Conservation (phyloP, 2,329 filamentous ascomycete species). For the Bipolaris sorokiniana region DNA sequence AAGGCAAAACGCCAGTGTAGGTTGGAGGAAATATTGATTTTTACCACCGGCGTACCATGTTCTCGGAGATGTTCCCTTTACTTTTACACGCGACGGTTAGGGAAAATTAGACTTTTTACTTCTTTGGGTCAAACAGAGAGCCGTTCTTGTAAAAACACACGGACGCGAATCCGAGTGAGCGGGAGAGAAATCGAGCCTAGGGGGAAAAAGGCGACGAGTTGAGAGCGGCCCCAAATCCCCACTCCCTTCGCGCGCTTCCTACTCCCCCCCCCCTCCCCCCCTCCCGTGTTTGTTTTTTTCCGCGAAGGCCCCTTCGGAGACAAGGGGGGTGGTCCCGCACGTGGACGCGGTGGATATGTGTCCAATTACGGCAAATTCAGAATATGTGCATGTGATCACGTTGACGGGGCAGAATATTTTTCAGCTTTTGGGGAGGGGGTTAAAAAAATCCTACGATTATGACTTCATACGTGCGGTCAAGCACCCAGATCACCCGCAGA, state of each 20-base stretch:
- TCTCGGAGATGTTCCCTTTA: too few relatives aligned
- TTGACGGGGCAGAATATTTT: neutral
- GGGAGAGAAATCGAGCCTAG: neutral
- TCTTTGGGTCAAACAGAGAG: too few relatives aligned
- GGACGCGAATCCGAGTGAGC: neutral
- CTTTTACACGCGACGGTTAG: too few relatives aligned
- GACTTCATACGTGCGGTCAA: slow-evolving; percentile 22
- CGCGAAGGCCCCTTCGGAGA: neutral
- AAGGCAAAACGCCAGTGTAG: neutral
- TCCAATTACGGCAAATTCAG: neutral
- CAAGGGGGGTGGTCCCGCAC: neutral
- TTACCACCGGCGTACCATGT: neutral
- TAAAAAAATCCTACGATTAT: neutral
- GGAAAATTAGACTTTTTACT: too few relatives aligned
- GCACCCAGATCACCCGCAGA: slow-evolving; percentile 20
- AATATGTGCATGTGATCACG: neutral
- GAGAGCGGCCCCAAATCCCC: neutral
- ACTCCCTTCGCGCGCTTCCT: neutral
- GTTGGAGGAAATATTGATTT: neutral
- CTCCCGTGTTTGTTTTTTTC: neutral
- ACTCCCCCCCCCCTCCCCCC: neutral
- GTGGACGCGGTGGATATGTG: neutral
- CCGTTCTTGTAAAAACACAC: neutral
- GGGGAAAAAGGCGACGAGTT: neutral
- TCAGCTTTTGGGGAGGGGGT: neutral